phyloP scores from a whole-genome alignment of 768 basidiomycete species.

The Pleurotus ostreatus region DNA sequence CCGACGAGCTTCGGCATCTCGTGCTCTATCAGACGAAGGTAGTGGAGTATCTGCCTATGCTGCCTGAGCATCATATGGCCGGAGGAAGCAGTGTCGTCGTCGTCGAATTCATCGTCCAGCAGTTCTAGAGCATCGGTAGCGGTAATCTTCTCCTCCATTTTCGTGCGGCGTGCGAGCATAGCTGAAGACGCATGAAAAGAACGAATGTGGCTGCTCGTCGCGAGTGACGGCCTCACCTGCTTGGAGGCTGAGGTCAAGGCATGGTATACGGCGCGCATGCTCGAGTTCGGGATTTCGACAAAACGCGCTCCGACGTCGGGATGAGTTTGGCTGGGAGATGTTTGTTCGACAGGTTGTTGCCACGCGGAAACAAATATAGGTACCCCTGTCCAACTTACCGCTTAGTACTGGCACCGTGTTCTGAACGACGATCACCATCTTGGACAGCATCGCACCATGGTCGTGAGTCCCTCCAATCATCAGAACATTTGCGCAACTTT shows the following conservation, averaged over 20 bases:
- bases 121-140: slow-evolving; percentile 39
- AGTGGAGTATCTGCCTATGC: slow-evolving; percentile 70
- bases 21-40: slow-evolving; percentile 82
- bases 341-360: not conserved
- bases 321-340: not conserved
- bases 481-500: not conserved
- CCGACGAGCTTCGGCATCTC: slow-evolving; percentile 87
- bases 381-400: not conserved
- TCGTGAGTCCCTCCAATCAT: not conserved
- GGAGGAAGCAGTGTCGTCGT: slow-evolving; percentile 63
- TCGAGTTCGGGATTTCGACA: not conserved
- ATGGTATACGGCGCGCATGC: not conserved
- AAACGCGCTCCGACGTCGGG: too few species aligned
- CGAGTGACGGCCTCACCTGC: not conserved
- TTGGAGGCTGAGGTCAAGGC: not conserved
- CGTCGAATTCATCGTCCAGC: slow-evolving; percentile 38
- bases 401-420: too few species aligned
- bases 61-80: slow-evolving; percentile 74
- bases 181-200: slow-evolving; percentile 22
- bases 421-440: too few species aligned
- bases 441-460: not conserved
- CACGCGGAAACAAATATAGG: not conserved
- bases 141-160: slow-evolving; percentile 34
- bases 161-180: slow-evolving; percentile 29
- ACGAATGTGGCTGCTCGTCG: not conserved